Conservation (phyloP, 148 eudicot genomes). For the Camellia japonica region DNA sequence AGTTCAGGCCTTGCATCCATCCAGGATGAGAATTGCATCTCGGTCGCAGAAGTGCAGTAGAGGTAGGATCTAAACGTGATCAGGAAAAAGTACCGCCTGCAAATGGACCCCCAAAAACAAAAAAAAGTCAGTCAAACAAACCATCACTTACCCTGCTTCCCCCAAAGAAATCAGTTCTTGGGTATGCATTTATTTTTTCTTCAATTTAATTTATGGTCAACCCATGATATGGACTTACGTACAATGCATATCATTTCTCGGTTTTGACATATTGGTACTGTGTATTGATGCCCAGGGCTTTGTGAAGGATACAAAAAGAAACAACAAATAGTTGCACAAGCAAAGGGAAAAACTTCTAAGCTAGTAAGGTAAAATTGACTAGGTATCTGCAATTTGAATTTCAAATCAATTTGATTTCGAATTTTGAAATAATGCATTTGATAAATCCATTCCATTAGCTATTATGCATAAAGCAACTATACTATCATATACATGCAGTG, state of each 20-base stretch:
- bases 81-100: constrained; percentile 91
- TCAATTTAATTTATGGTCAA: background rate
- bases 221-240: background rate
- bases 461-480: constrained; percentile 7
- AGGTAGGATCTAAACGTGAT: constrained; percentile 89
- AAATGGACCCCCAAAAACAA: constrained; percentile 10
- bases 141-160: background rate
- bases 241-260: background rate
- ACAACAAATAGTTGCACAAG: background rate
- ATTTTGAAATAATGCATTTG: background rate
- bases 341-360: background rate
- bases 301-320: background rate
- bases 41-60: constrained; percentile 49
- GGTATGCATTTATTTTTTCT: background rate
- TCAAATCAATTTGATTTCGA: background rate
- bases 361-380: background rate
- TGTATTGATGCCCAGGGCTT: background rate
- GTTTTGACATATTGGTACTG: background rate
- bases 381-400: background rate
- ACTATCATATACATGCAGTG: background rate
- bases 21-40: constrained; percentile 64
- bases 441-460: background rate
- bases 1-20: constrained; percentile 89
- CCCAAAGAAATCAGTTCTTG: background rate
- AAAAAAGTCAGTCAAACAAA: background rate